A percentile compares a stretch with the other conserved stretches of the same genome.
phyloP scores from a whole-genome alignment of 2,329 filamentous ascomycete species.

The Periglandula ipomoeae region DNA sequence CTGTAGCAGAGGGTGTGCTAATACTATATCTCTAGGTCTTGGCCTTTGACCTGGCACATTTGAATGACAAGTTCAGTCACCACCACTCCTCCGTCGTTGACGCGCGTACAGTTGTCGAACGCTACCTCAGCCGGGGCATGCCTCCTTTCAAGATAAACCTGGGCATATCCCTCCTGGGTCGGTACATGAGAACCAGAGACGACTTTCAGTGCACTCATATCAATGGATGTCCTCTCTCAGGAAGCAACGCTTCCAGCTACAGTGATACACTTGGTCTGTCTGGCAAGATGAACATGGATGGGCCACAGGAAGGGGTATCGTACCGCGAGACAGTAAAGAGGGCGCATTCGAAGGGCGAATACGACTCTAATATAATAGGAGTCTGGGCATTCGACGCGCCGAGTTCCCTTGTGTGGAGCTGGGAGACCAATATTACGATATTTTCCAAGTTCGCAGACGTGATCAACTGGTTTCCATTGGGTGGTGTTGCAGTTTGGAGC shows the following conservation, averaged over 20 bases:
- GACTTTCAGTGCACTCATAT: constrained; percentile 32
- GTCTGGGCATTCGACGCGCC: background rate
- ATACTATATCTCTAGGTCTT: constrained; percentile 37
- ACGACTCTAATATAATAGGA: background rate
- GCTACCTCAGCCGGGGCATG: constrained; percentile 50
- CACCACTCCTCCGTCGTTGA: constrained; percentile 53
- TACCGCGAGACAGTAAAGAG: background rate
- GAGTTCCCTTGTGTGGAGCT: constrained; percentile 40
- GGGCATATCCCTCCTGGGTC: constrained; percentile 63
- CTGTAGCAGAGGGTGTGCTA: background rate
- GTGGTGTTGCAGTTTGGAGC: constrained; percentile 45
- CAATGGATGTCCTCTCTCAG: constrained; percentile 40
- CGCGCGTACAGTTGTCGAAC: constrained; percentile 45
- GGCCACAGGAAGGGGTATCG: background rate
- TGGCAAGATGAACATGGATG: background rate
- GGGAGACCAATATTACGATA: constrained; percentile 43
- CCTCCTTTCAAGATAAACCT: constrained; percentile 49
- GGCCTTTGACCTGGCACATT: constrained; percentile 66
- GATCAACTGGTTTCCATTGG: constrained; percentile 30
- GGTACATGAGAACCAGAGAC: constrained; percentile 38
- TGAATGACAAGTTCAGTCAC: constrained; percentile 54
- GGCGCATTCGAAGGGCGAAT: background rate
- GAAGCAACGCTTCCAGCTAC: background rate
- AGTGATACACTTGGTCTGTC: background rate
- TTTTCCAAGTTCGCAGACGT: constrained; percentile 36